Percentiles rank a stretch among this genome's conserved stretches.
Conservation (phyloP, 441 rosid species). For the Syzygium syzygioides region DNA sequence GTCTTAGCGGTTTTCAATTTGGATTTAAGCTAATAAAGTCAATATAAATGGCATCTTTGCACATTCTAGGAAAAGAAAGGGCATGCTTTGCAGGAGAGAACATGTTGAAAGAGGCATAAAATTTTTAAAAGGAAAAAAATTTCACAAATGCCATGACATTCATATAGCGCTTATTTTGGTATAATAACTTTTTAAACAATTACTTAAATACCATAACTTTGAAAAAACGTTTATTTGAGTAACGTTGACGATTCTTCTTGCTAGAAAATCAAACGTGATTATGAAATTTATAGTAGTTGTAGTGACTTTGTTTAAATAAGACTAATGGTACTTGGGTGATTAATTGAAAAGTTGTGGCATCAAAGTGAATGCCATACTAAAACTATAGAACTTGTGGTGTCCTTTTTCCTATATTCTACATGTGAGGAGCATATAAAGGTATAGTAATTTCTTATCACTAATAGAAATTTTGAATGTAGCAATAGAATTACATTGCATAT, state of each 20-base stretch:
- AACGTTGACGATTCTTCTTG: too few relatives aligned
- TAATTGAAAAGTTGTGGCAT: not conserved
- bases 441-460: not conserved
- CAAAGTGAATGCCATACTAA: rapidly evolving
- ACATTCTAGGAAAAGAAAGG: not conserved
- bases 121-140: not conserved
- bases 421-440: not conserved
- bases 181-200: not conserved
- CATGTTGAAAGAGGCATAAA: not conserved
- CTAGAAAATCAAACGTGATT: not conserved
- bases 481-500: not conserved
- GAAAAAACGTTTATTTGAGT: not conserved
- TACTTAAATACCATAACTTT: not conserved
- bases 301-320: not conserved
- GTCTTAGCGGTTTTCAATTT: not conserved
- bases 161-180: not conserved
- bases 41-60: not conserved
- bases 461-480: not conserved
- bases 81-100: not conserved
- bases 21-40: not conserved
- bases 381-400: not conserved
- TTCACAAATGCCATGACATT: not conserved
- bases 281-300: not conserved
- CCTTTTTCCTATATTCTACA: not conserved
- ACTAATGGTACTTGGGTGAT: not conserved